A percentile compares a stretch with the other conserved stretches of the same genome.
phyloP scores from a whole-genome alignment of 352 stramenopile species.

The Pythium insidiosum region DNA sequence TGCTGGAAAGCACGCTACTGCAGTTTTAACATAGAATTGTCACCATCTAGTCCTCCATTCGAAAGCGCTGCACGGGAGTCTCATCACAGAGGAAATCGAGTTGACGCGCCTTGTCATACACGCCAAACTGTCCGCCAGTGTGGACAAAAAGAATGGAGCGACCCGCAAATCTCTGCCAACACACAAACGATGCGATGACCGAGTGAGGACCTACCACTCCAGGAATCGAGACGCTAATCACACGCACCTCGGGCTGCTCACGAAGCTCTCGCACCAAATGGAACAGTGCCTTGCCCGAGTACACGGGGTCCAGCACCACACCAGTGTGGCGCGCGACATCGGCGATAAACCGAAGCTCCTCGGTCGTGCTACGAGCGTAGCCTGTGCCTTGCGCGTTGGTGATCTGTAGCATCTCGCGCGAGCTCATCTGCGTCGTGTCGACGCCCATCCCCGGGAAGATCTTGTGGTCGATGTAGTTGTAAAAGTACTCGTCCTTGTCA shows the following conservation, averaged over 20 bases:
- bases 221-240: too few relatives aligned
- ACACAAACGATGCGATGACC: not conserved
- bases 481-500: constrained; percentile 82
- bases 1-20: constrained; percentile 10
- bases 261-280: constrained; percentile 77
- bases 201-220: not conserved
- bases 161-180: constrained; percentile 62
- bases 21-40: not conserved
- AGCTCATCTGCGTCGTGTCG: constrained; percentile 27
- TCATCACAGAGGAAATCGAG: constrained; percentile 45
- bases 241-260: constrained; percentile 44
- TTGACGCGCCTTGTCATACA: constrained; percentile 88
- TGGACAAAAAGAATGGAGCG: constrained; percentile 88
- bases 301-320: constrained; percentile 81
- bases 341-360: constrained; percentile 73
- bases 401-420: constrained; percentile 66
- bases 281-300: constrained; percentile 83
- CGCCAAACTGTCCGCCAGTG: constrained; percentile 85
- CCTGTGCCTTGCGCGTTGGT: constrained; percentile 74
- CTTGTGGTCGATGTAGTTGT: constrained; percentile 63
- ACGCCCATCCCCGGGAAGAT: constrained; percentile 71
- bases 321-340: constrained; percentile 62
- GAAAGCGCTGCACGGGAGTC: constrained; percentile 46
- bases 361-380: constrained; percentile 71
- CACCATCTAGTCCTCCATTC: constrained; percentile 29